Conservation (phyloP, 2,329 filamentous ascomycete genomes). For the Dactylellina leptospora region DNA sequence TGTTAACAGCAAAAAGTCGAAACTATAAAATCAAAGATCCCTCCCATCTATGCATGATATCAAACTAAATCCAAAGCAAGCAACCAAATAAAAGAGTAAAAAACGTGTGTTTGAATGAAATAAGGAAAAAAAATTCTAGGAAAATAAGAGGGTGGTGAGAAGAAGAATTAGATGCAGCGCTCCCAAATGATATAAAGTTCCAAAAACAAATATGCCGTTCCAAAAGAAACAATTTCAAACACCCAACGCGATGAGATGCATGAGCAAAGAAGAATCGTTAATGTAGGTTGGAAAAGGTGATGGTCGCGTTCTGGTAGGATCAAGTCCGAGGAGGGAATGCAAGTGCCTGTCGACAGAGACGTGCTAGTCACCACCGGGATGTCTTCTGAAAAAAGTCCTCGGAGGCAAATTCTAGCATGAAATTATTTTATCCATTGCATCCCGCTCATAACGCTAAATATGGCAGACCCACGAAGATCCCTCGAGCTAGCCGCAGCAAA, state of each 20-base stretch:
- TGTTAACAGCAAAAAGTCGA: slow-evolving; percentile 17
- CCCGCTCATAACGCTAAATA: slow-evolving; percentile 55
- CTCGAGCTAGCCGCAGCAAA: slow-evolving; percentile 56
- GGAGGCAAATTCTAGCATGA: no score
- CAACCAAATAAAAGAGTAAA: slow-evolving; percentile 26
- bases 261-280: slow-evolving; percentile 50
- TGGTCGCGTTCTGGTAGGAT: slow-evolving; percentile 16
- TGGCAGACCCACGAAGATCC: slow-evolving; percentile 55
- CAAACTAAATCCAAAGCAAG: slow-evolving; percentile 24
- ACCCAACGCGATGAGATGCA: slow-evolving; percentile 51
- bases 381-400: no score
- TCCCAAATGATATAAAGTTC: slow-evolving; percentile 50
- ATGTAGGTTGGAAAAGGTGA: slow-evolving; percentile 17
- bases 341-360: no score
- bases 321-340: slow-evolving; percentile 1
- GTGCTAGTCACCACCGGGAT: no score
- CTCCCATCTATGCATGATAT: slow-evolving; percentile 52
- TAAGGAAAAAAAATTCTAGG: slow-evolving; percentile 16
- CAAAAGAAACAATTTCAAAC: slow-evolving; percentile 37
- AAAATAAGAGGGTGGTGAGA: slow-evolving; percentile 23
- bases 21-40: slow-evolving; percentile 36
- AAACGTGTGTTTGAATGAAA: slow-evolving; percentile 1
- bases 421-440: slow-evolving; percentile 58
- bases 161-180: slow-evolving; percentile 43
- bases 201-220: slow-evolving; percentile 44